phyloP scores from a whole-genome alignment of 331 rosid species.

The Ulmus americana region DNA sequence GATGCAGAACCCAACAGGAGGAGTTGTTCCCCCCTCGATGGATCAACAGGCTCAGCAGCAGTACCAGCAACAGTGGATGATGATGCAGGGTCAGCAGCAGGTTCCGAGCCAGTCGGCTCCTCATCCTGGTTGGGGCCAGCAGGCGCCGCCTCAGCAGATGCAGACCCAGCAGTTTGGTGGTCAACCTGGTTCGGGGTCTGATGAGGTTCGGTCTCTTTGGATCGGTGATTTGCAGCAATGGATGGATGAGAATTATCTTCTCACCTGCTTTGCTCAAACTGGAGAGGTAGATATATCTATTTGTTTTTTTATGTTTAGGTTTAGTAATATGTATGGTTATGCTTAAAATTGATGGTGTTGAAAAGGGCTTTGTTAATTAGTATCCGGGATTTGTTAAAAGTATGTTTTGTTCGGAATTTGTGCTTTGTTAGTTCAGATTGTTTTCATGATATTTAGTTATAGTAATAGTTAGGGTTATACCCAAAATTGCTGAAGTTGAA shows the following conservation, averaged over 20 bases:
- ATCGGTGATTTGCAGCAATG: conserved; percentile 53
- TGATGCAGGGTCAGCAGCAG: conserved; percentile 31
- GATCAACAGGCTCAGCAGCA: conserved; percentile 33
- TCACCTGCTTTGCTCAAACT: conserved; percentile 34
- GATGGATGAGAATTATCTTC: conserved; percentile 54
- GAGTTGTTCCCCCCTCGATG: conserved; percentile 17
- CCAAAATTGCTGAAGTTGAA: neutral
- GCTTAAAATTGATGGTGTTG: no score
- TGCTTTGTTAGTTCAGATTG: no score
- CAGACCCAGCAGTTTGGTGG: conserved; percentile 38
- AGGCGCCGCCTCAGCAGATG: conserved; percentile 17
- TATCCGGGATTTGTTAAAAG: no score
- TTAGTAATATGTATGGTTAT: no score
- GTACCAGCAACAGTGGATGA: conserved; percentile 43
- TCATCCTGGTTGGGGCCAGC: conserved; percentile 32
- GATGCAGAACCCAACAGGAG: conserved; percentile 43
- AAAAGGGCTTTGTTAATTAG: no score
- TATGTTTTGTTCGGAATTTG: no score
- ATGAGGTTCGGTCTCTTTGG: conserved; percentile 57
- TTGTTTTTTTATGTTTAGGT: neutral
- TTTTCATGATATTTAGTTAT: no score
- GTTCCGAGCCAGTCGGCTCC: conserved; percentile 20
- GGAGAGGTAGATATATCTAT: conserved; percentile 34
- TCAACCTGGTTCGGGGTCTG: conserved; percentile 9
- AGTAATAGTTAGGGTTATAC: neutral